phyloP scores from a whole-genome alignment of 202 grass and related monocot species.

The Zoysia matrella region DNA sequence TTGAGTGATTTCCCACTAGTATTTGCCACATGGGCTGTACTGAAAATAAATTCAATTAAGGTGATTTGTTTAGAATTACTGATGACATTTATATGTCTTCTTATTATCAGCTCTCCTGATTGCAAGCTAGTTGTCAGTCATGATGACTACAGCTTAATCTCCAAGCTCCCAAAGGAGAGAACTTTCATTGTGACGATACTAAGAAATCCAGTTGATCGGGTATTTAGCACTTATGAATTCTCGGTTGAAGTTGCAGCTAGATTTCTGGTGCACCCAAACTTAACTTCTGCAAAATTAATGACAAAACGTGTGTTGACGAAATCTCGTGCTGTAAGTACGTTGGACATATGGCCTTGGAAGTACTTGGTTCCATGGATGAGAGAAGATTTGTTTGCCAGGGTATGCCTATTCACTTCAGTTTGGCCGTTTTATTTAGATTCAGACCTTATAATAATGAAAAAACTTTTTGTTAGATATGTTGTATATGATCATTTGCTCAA shows the following conservation, averaged over 20 bases:
- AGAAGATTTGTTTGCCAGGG: conserved; percentile 86
- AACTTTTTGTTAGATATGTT: conserved; percentile 13
- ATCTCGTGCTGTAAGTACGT: conserved; percentile 69
- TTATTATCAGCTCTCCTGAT: conserved; percentile 74
- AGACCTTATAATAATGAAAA: neutral
- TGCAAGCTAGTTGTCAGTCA: conserved; percentile 93
- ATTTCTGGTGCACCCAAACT: conserved; percentile 84
- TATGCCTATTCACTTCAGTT: conserved; percentile 46
- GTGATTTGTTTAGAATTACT: conserved; percentile 28
- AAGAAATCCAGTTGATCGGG: conserved; percentile 85
- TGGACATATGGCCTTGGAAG: conserved; percentile 99
- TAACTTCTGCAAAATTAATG: conserved; percentile 82
- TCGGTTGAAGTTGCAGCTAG: conserved; percentile 93
- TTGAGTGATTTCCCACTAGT: neutral
- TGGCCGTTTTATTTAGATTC: conserved; percentile 6
- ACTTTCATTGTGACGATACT: conserved; percentile 95
- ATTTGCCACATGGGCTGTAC: neutral
- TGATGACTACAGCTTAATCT: conserved; percentile 96
- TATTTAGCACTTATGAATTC: conserved; percentile 96
- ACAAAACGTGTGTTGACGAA: conserved; percentile 59
- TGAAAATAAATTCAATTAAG: neutral
- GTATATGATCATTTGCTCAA: neutral
- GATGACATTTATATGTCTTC: conserved; percentile 32
- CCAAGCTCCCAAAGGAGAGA: conserved; percentile 82
- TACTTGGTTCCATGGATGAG: conserved; percentile 99